Evolutionary conservation across 495 filamentous ascomycete species (phyloP).

Genomic region (Xylaria venustula): DNA sequence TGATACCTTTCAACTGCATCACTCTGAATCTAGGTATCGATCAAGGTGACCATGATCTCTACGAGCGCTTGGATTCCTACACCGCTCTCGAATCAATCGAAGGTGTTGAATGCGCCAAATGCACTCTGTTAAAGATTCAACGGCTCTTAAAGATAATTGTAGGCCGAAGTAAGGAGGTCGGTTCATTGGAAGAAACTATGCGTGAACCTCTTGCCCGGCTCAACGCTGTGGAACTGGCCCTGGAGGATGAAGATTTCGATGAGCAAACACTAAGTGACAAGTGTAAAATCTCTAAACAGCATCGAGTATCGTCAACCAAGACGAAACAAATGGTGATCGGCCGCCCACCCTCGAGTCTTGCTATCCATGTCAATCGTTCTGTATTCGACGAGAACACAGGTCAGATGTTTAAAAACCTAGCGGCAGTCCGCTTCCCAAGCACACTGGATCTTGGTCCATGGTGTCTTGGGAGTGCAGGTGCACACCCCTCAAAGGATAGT

Average conservation of each 20-base stretch:
- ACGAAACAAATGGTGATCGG: constrained; percentile 85
- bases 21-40: constrained; percentile 71
- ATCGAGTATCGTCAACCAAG: constrained; percentile 70
- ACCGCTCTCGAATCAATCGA: constrained; percentile 80
- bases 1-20: constrained; percentile 92
- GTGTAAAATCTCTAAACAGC: constrained; percentile 70
- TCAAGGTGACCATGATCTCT: constrained; percentile 57
- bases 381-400: constrained; percentile 82
- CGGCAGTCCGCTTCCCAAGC: constrained; percentile 71
- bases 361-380: constrained; percentile 87
- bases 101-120: constrained; percentile 88
- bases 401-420: constrained; percentile 75
- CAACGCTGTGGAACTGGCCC: constrained; percentile 59
- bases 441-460: constrained; percentile 72
- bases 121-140: constrained; percentile 64
- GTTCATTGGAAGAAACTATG: constrained; percentile 16
- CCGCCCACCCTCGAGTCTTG: constrained; percentile 72
- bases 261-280: constrained; percentile 70
- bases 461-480: constrained; percentile 62
- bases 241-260: constrained; percentile 77
- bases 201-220: constrained; percentile 49
- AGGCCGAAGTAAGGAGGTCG: constrained; percentile 20
- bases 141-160: constrained; percentile 37
- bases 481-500: not conserved
- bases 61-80: constrained; percentile 79